Conservation (phyloP, 202 grass and related monocot species). For the Zizania palustris region DNA sequence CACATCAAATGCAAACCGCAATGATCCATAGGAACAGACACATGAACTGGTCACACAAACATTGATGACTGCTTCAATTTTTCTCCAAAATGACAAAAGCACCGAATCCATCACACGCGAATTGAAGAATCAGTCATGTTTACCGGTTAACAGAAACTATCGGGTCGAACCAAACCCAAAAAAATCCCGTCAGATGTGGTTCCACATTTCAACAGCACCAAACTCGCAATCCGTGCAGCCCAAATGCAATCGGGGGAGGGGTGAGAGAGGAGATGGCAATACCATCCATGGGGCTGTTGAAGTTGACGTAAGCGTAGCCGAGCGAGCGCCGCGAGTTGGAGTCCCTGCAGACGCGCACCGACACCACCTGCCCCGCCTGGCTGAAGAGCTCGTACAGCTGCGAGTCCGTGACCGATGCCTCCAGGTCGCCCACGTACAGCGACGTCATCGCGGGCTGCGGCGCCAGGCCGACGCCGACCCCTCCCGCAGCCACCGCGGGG, state of each 20-base stretch:
- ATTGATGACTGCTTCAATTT: constrained; percentile 10
- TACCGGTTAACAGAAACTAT: background rate
- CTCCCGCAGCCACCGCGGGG: constrained; percentile 37
- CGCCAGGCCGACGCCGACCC: constrained; percentile 30
- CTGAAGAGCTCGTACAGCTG: constrained; percentile 75
- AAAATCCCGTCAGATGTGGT: background rate
- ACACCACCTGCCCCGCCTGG: constrained; percentile 63
- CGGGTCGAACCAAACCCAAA: background rate
- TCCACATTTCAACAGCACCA: constrained; percentile 21
- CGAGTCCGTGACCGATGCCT: constrained; percentile 61
- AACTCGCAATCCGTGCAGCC: background rate
- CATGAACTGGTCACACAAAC: background rate
- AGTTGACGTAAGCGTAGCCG: constrained; percentile 86
- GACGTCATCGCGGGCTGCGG: constrained; percentile 59
- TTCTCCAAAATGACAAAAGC: background rate
- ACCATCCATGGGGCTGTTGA: constrained; percentile 67
- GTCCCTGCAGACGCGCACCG: constrained; percentile 82
- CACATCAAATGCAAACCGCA: constrained; percentile 13
- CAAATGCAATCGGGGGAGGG: background rate
- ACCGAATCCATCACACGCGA: constrained; percentile 15
- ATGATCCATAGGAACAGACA: background rate
- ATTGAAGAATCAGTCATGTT: background rate
- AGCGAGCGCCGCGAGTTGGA: constrained; percentile 60
- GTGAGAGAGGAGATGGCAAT: background rate
- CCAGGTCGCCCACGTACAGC: constrained; percentile 79